Conservation (phyloP, 768 basidiomycete species). For the Phanerodontia chrysosporium region DNA sequence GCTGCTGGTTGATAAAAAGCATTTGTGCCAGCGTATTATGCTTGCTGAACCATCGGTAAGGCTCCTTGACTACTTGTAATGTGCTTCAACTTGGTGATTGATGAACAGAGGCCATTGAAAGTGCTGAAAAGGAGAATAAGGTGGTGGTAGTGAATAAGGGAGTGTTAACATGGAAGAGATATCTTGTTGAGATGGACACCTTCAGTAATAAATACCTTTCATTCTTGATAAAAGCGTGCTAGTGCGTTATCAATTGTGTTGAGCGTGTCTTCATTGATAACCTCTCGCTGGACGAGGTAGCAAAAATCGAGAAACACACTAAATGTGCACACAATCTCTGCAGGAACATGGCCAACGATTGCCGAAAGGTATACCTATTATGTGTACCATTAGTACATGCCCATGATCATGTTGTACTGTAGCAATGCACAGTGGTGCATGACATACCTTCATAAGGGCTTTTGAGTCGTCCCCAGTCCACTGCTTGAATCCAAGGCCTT, state of each 20-base stretch:
- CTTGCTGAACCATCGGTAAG: conserved; percentile 20
- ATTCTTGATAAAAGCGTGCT: conserved; percentile 26
- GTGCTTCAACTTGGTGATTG: conserved; percentile 25
- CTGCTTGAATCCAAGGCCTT: conserved; percentile 20
- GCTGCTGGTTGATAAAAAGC: conserved; percentile 20
- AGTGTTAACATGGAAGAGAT: conserved; percentile 16
- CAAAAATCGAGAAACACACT: conserved; percentile 24
- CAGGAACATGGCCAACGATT: conserved; percentile 21
- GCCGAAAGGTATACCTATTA: conserved; percentile 25
- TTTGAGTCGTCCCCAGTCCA: conserved; percentile 23
- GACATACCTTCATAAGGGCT: conserved; percentile 19
- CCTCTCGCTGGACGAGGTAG: conserved; percentile 17
- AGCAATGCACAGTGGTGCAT: neutral
- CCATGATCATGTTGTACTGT: no score
- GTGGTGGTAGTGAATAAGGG: conserved; percentile 15
- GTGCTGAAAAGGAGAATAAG: conserved; percentile 19
- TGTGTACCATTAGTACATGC: neutral
- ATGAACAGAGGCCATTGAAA: conserved; percentile 24
- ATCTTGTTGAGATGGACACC: conserved; percentile 9
- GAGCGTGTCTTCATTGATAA: conserved; percentile 13
- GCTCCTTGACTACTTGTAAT: conserved; percentile 25
- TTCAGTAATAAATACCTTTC: conserved; percentile 19
- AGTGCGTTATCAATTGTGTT: conserved; percentile 16
- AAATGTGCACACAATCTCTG: conserved; percentile 16
- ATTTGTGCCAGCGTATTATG: conserved; percentile 21